Percentiles rank a stretch among this genome's conserved stretches.
These are phyloP conservation scores for Dactylonectria macrodidyma DNA, from an alignment of 2,329 filamentous ascomycete genomes.

Conservation along the genomic window DNA sequence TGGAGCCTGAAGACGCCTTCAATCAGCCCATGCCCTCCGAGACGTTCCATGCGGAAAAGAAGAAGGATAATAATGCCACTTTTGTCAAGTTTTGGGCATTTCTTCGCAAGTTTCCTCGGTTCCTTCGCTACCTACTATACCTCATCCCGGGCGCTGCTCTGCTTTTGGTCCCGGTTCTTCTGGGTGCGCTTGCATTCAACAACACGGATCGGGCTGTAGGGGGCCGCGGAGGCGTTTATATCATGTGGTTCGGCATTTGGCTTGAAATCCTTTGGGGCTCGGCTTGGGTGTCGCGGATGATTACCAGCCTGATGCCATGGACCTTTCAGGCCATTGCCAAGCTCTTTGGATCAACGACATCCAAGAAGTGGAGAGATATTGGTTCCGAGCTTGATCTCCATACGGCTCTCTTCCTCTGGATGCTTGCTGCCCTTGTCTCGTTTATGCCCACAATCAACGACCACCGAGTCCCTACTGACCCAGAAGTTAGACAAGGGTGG, in stretches of 20 bases:
- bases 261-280: constrained; percentile 94
- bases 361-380: constrained; percentile 94
- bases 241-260: constrained; percentile 97
- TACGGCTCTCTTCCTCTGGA: constrained; percentile 91
- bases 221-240: constrained; percentile 79
- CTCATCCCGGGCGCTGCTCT: constrained; percentile 61
- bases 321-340: constrained; percentile 71
- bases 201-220: constrained; percentile 64
- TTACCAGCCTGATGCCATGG: constrained; percentile 65
- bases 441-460: constrained; percentile 85
- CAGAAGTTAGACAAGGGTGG: constrained; percentile 75
- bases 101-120: constrained; percentile 65
- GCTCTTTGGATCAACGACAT: constrained; percentile 84
- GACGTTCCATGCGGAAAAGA: constrained; percentile 45
- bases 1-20: constrained; percentile 63
- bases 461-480: constrained; percentile 58
- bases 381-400: constrained; percentile 89
- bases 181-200: constrained; percentile 58
- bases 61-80: constrained; percentile 52
- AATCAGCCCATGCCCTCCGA: constrained; percentile 53
- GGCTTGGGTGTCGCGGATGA: constrained; percentile 81
- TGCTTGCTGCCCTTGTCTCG: constrained; percentile 87
- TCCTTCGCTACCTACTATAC: constrained; percentile 65
- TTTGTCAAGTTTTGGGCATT: constrained; percentile 60
- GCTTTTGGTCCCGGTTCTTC: constrained; percentile 63